These are phyloP conservation scores for Epicoccum nigrum DNA, from an alignment of 2,329 filamentous ascomycete genomes.

Conservation along the genomic window DNA sequence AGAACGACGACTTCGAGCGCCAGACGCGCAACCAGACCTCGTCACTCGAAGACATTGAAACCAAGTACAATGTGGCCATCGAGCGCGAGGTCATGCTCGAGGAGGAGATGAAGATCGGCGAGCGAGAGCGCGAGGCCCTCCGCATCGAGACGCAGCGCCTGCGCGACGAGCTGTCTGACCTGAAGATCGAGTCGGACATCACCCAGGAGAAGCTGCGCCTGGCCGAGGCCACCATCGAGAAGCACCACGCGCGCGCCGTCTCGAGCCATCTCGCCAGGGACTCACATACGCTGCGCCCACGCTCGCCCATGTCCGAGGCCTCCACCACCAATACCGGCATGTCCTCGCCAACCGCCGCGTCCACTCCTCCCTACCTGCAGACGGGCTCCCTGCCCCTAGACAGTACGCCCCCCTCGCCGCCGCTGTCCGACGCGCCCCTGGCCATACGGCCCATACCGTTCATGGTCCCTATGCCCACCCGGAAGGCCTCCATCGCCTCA, in stretches of 20 bases:
- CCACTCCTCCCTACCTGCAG: slow-evolving; percentile 78
- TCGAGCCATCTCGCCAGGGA: slow-evolving; percentile 56
- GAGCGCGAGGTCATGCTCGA: slow-evolving; percentile 92
- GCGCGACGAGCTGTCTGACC: slow-evolving; percentile 87
- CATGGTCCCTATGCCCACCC: slow-evolving; percentile 50
- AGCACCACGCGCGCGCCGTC: slow-evolving; percentile 59
- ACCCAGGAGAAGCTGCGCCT: slow-evolving; percentile 91
- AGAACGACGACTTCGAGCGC: slow-evolving; percentile 97
- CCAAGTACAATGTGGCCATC: slow-evolving; percentile 93
- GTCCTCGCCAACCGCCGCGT: slow-evolving; percentile 87
- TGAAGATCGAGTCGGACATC: slow-evolving; percentile 94
- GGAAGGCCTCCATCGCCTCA: slow-evolving; percentile 56
- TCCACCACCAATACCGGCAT: slow-evolving; percentile 82
- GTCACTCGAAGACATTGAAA: slow-evolving; percentile 94
- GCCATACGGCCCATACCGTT: slow-evolving; percentile 52
- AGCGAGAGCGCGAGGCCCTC: slow-evolving; percentile 87
- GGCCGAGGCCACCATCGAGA: slow-evolving; percentile 59
- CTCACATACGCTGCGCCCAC: slow-evolving; percentile 53
- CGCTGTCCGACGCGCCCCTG: slow-evolving; percentile 83
- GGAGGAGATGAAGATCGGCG: slow-evolving; percentile 88
- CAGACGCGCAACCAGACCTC: slow-evolving; percentile 95
- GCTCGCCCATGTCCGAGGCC: slow-evolving; percentile 74
- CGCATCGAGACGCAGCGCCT: slow-evolving; percentile 90
- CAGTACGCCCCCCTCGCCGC: slow-evolving; percentile 88
- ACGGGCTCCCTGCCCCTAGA: slow-evolving; percentile 67